Evolutionary conservation across 2,329 filamentous ascomycete genomes (phyloP).

Genomic region (Lecanosticta acicola): DNA sequence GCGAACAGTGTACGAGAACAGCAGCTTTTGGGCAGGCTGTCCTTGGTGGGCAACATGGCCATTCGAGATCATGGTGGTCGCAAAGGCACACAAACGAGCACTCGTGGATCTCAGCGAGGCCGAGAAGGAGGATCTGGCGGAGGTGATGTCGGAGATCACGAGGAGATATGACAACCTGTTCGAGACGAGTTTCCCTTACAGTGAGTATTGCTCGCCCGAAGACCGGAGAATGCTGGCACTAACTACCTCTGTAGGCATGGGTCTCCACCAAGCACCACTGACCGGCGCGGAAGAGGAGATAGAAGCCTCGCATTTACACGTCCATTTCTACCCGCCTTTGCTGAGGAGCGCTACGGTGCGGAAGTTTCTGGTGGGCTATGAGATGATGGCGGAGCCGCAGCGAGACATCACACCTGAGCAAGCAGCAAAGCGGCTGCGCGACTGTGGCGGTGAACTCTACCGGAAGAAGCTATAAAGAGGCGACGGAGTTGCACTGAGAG

Average conservation of each 20-base stretch:
- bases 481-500: not conserved
- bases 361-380: conserved; percentile 95
- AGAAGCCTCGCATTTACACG: conserved; percentile 83
- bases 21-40: conserved; percentile 76
- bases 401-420: conserved; percentile 97
- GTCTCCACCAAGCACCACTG: conserved; percentile 90
- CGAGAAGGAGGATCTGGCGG: conserved; percentile 70
- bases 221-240: not conserved
- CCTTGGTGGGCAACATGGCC: conserved; percentile 99
- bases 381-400: conserved; percentile 96
- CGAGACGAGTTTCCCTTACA: conserved; percentile 94
- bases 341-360: conserved; percentile 87
- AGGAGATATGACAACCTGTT: conserved; percentile 95
- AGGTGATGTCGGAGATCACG: conserved; percentile 81
- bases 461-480: conserved; percentile 44
- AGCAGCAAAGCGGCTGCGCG: conserved; percentile 70
- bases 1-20: conserved; percentile 83
- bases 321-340: conserved; percentile 96
- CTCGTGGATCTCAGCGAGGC: conserved; percentile 71
- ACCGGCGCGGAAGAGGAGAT: conserved; percentile 75
- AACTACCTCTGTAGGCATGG: conserved; percentile 58
- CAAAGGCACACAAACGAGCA: conserved; percentile 75
- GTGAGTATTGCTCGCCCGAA: conserved; percentile 41
- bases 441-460: conserved; percentile 77
- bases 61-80: conserved; percentile 86